Evolutionary conservation across 306 rosid species (phyloP).

Genomic region (Abrus pulchellus): DNA sequence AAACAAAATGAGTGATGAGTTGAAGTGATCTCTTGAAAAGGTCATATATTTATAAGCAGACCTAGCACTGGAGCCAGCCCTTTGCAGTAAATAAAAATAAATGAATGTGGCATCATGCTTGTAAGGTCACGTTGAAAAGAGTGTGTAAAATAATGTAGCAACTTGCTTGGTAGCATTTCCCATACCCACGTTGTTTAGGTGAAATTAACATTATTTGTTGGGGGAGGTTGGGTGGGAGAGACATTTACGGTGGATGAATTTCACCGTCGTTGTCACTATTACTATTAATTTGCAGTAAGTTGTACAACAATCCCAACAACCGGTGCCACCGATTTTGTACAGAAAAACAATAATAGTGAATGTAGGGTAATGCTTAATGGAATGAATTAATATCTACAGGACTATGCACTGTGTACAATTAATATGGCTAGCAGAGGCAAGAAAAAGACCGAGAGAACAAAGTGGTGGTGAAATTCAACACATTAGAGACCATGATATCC

Average conservation of each 20-base stretch:
- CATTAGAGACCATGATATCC: conserved; percentile 13
- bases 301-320: conserved; percentile 41
- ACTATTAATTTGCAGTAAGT: conserved; percentile 30
- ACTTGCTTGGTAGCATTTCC: too few species aligned
- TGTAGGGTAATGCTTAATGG: conserved; percentile 23
- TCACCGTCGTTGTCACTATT: conserved; percentile 19
- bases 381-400: neutral
- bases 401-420: conserved; percentile 29
- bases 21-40: neutral
- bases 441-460: conserved; percentile 32
- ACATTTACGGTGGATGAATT: conserved; percentile 16
- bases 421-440: conserved; percentile 38
- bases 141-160: too few species aligned
- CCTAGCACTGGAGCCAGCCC: neutral
- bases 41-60: neutral
- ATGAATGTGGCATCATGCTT: neutral
- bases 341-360: conserved; percentile 32
- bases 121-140: too few species aligned
- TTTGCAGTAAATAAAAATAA: neutral
- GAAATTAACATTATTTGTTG: conserved; percentile 16
- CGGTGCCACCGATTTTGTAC: neutral
- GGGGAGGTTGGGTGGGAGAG: conserved; percentile 37
- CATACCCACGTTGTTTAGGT: neutral
- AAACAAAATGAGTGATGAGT: neutral
- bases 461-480: conserved; percentile 11